phyloP scores from a whole-genome alignment of 2,329 filamentous ascomycete species.

The Penicillium sp. region DNA sequence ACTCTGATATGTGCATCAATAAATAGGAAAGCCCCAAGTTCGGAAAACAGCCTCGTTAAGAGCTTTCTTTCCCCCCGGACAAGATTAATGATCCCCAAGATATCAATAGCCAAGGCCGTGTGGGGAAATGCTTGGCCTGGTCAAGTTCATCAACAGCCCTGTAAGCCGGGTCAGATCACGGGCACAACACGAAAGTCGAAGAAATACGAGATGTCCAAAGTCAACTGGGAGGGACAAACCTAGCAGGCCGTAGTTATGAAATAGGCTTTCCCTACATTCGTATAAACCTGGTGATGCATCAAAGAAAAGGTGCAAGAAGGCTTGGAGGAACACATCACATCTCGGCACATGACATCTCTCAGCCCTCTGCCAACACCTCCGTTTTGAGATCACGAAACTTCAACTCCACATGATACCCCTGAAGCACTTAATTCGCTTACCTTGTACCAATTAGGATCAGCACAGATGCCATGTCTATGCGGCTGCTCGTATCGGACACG shows the following conservation, averaged over 20 bases:
- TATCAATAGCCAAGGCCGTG: background rate
- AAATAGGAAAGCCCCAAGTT: too few species aligned
- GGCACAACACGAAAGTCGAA: background rate
- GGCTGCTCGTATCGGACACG: slow-evolving; percentile 17
- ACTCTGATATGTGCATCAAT: too few species aligned
- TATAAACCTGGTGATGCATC: background rate
- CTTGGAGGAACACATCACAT: background rate
- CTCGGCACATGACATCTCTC: background rate
- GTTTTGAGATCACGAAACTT: background rate
- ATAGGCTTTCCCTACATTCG: background rate
- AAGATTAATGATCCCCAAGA: background rate
- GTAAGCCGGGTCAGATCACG: background rate
- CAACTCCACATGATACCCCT: background rate
- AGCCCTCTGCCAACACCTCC: background rate
- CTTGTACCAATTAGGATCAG: slow-evolving; percentile 14
- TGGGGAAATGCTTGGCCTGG: background rate
- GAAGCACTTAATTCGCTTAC: slow-evolving; percentile 22
- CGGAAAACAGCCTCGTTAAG: too few species aligned
- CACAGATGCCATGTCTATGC: slow-evolving; percentile 12
- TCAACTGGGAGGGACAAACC: background rate
- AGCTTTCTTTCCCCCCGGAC: background rate
- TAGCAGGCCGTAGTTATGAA: too few species aligned
- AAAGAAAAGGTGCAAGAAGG: background rate
- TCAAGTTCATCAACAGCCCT: background rate
- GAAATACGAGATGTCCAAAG: background rate